A percentile compares a stretch with the other conserved stretches of the same genome.
phyloP scores from a whole-genome alignment of 1,139 yeast species.

The Lodderomyces theae region DNA sequence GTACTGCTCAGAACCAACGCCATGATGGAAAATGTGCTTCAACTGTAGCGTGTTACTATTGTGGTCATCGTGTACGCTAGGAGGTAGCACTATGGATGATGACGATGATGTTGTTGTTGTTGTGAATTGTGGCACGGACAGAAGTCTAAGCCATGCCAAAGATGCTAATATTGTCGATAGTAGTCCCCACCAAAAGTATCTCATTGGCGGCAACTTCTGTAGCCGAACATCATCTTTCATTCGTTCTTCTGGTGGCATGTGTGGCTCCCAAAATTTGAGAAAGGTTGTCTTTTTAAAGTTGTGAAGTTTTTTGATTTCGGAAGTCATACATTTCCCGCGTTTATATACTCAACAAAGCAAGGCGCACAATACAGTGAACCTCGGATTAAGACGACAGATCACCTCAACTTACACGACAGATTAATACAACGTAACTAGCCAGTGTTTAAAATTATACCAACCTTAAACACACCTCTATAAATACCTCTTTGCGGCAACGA shows the following conservation, averaged over 20 bases:
- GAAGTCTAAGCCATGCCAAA: background rate
- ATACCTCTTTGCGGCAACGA: conserved; percentile 26
- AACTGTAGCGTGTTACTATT: conserved; percentile 23
- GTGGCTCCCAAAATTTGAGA: background rate
- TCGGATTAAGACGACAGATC: too few species aligned
- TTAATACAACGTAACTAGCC: background rate
- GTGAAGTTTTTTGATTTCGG: background rate
- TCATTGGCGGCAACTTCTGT: conserved; percentile 2
- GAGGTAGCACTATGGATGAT: background rate
- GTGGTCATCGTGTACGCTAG: background rate
- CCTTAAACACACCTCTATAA: conserved; percentile 7
- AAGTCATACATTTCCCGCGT: conserved; percentile 3
- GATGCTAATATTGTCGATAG: conserved; percentile 1
- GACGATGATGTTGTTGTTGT: too few species aligned
- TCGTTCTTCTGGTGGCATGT: background rate
- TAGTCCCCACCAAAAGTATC: conserved; percentile 2
- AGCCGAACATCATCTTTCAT: background rate
- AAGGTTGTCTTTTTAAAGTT: background rate
- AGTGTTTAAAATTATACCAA: background rate
- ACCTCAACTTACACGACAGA: too few species aligned
- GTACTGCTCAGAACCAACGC: conserved; percentile 36
- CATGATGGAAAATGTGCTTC: conserved; percentile 54
- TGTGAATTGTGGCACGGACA: background rate
- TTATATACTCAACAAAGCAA: background rate
- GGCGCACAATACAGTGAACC: too few species aligned